Conservation (phyloP, 1,139 yeast species). For the Ogataea hybrid region DNA sequence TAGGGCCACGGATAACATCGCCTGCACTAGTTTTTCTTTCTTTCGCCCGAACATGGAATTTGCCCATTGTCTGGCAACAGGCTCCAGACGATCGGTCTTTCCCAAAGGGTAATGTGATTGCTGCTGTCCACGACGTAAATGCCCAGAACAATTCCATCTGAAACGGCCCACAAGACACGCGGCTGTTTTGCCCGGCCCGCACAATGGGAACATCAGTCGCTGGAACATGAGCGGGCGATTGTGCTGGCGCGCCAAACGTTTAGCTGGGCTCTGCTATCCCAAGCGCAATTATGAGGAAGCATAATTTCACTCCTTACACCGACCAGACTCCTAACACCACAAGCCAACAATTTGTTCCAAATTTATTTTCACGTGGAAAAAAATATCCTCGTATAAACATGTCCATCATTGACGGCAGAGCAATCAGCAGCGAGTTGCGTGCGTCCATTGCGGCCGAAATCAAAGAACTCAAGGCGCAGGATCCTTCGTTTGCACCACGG, state of each 20-base stretch:
- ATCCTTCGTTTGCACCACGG: slow-evolving; percentile 57
- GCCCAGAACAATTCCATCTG: background rate
- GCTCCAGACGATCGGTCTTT: background rate
- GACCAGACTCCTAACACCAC: slow-evolving; percentile 1
- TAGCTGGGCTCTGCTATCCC: no score
- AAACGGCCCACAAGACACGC: background rate
- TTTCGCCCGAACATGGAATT: background rate
- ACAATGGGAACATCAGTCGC: background rate
- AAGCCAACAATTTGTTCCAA: slow-evolving; percentile 4
- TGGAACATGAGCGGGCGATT: no score
- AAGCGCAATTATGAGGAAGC: no score
- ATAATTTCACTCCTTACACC: slow-evolving; percentile 1
- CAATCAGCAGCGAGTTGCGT: slow-evolving; percentile 31
- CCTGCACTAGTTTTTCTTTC: slow-evolving; percentile 3
- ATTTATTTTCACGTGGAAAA: slow-evolving; percentile 5
- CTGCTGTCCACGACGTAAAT: background rate
- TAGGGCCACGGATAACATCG: background rate
- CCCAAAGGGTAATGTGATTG: slow-evolving; percentile 3
- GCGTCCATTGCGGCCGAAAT: slow-evolving; percentile 43
- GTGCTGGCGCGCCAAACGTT: no score
- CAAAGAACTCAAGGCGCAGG: slow-evolving; percentile 42
- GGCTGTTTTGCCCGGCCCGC: background rate
- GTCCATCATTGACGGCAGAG: slow-evolving; percentile 33
- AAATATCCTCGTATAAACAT: background rate
- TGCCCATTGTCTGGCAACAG: background rate